Evolutionary conservation across 768 basidiomycete species (phyloP).

Genomic region (Phanerodontia chrysosporium): DNA sequence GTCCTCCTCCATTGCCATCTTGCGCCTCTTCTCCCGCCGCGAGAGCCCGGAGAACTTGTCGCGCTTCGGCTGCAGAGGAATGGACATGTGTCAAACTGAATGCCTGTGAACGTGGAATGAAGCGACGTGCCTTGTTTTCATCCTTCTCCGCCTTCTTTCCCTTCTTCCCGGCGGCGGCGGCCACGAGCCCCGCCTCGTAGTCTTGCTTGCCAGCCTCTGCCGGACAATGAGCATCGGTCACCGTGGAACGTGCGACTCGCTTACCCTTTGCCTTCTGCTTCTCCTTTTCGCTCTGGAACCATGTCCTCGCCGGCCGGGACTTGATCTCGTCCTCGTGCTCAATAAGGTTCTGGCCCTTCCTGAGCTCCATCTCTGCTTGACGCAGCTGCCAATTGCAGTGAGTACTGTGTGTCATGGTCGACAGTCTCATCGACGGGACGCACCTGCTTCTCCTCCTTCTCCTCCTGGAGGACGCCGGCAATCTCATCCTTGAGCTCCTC

Average conservation of each 20-base stretch:
- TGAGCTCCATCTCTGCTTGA: slow-evolving; percentile 92
- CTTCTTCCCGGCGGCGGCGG: slow-evolving; percentile 26
- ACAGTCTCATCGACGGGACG: background rate
- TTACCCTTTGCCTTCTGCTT: slow-evolving; percentile 77
- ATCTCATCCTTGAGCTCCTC: slow-evolving; percentile 74
- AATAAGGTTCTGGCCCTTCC: slow-evolving; percentile 92
- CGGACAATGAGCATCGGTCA: background rate
- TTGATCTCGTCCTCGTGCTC: slow-evolving; percentile 92
- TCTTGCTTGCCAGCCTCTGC: slow-evolving; percentile 73
- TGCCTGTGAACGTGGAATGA: background rate
- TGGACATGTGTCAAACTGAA: background rate
- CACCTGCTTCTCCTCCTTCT: slow-evolving; percentile 93
- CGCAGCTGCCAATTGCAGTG: slow-evolving; percentile 52
- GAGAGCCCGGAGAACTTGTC: slow-evolving; percentile 81
- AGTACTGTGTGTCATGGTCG: slow-evolving; percentile 1
- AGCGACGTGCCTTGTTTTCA: slow-evolving; percentile 29
- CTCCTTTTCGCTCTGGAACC: slow-evolving; percentile 92
- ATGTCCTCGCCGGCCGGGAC: slow-evolving; percentile 91
- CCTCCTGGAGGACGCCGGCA: slow-evolving; percentile 76
- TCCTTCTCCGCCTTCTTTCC: slow-evolving; percentile 33
- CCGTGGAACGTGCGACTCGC: background rate
- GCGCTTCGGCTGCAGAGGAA: slow-evolving; percentile 56
- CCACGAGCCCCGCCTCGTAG: slow-evolving; percentile 54
- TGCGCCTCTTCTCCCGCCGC: slow-evolving; percentile 83
- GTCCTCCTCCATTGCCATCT: slow-evolving; percentile 76